A percentile compares a stretch with the other conserved stretches of the same genome.
Conservation (phyloP, 2,329 filamentous ascomycete genomes). For the Fusarium brevicatenulatum region DNA sequence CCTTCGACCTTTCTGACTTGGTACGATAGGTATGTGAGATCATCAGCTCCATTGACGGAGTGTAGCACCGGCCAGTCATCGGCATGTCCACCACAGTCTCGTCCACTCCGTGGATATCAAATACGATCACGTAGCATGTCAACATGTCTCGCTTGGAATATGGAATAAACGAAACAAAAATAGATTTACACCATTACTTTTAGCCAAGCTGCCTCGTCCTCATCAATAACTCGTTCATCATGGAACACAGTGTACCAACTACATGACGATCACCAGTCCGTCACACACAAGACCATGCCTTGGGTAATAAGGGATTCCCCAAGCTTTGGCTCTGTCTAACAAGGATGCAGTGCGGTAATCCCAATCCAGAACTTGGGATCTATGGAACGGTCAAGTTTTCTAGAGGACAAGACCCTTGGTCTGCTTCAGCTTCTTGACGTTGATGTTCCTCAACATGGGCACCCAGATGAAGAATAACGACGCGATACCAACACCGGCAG, state of each 20-base stretch:
- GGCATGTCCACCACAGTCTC: background rate
- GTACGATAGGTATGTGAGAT: background rate
- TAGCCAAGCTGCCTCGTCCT: background rate
- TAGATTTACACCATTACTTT: background rate
- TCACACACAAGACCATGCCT: background rate
- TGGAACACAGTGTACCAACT: background rate
- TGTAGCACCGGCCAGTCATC: background rate
- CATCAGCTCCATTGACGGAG: background rate
- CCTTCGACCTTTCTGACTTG: background rate
- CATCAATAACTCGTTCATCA: background rate
- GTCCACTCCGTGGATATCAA: background rate
- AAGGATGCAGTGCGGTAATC: background rate
- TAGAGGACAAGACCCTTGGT: conserved; percentile 48
- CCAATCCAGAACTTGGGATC: background rate
- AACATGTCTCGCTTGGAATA: background rate
- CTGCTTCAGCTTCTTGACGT: conserved; percentile 46
- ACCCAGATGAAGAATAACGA: conserved; percentile 43
- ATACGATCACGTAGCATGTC: background rate
- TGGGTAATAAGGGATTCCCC: background rate
- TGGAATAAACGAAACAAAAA: background rate
- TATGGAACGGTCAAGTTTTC: background rate
- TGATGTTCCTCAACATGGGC: conserved; percentile 46
- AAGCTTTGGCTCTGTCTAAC: background rate
- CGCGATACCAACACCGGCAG: conserved; percentile 49
- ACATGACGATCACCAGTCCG: background rate